These are phyloP conservation scores for Clitoria ternatea DNA, from an alignment of 306 rosid genomes.

Conservation along the genomic window DNA sequence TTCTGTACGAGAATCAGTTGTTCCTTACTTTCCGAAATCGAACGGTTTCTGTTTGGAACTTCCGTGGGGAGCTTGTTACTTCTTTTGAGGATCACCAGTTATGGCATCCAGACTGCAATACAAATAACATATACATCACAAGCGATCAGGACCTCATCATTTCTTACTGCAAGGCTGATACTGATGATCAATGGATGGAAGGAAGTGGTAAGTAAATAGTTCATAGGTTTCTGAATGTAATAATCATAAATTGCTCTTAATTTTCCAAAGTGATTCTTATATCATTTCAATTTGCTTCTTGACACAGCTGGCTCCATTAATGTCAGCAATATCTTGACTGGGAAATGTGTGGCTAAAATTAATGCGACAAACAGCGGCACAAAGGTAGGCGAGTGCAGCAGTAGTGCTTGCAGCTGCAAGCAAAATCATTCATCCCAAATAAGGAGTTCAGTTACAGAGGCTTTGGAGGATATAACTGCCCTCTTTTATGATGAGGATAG, in stretches of 20 bases:
- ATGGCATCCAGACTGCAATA: constrained; percentile 98
- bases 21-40: constrained; percentile 84
- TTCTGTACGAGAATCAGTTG: constrained; percentile 83
- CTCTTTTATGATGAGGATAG: constrained; percentile 89
- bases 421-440: constrained; percentile 34
- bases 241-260: not conserved
- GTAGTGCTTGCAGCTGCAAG: constrained; percentile 43
- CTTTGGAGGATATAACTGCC: constrained; percentile 89
- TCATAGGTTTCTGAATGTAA: not conserved
- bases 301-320: constrained; percentile 81
- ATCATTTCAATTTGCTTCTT: not conserved
- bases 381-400: constrained; percentile 35
- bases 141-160: constrained; percentile 95
- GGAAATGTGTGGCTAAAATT: constrained; percentile 83
- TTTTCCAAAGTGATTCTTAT: not conserved
- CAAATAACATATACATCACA: constrained; percentile 86
- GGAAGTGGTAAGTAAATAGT: constrained; percentile 59
- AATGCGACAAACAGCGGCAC: constrained; percentile 42
- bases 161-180: constrained; percentile 90
- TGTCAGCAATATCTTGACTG: constrained; percentile 86
- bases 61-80: constrained; percentile 91
- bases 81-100: constrained; percentile 90
- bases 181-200: constrained; percentile 74
- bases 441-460: constrained; percentile 75
- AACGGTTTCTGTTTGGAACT: constrained; percentile 92